These are phyloP conservation scores for Tetracentron sinense DNA, from an alignment of 164 flowering plant species.

Conservation along the genomic window DNA sequence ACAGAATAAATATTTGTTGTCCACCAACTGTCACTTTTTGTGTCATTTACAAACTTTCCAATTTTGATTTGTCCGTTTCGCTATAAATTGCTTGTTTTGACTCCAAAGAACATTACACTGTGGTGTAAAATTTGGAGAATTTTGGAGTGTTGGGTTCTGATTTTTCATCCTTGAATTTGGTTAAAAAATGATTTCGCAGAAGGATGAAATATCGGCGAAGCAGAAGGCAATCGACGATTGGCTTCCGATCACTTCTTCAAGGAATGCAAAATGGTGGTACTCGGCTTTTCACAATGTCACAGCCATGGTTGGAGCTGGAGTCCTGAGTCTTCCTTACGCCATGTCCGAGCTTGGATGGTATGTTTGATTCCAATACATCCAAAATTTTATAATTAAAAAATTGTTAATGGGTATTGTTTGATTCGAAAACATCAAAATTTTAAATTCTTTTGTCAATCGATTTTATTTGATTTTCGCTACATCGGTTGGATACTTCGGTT, in stretches of 20 bases:
- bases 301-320: conserved; percentile 73
- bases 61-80: too few species aligned
- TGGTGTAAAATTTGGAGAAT: not conserved
- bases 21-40: too few species aligned
- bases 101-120: too few species aligned
- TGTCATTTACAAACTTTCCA: too few species aligned
- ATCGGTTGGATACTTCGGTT: too few species aligned
- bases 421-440: too few species aligned
- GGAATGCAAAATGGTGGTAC: conserved; percentile 62
- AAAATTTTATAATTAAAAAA: not conserved
- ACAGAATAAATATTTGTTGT: too few species aligned
- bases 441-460: not conserved
- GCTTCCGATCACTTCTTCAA: conserved; percentile 54
- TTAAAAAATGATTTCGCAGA: not conserved
- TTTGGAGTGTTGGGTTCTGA: not conserved
- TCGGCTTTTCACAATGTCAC: conserved; percentile 71
- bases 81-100: too few species aligned
- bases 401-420: too few species aligned
- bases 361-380: not conserved
- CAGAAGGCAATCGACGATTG: conserved; percentile 42
- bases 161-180: not conserved
- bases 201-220: conserved; percentile 15
- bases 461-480: too few species aligned
- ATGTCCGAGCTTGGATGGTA: conserved; percentile 69
- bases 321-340: conserved; percentile 58